phyloP scores from a whole-genome alignment of 768 basidiomycete genomes.

The Tylopilus sp. region DNA sequence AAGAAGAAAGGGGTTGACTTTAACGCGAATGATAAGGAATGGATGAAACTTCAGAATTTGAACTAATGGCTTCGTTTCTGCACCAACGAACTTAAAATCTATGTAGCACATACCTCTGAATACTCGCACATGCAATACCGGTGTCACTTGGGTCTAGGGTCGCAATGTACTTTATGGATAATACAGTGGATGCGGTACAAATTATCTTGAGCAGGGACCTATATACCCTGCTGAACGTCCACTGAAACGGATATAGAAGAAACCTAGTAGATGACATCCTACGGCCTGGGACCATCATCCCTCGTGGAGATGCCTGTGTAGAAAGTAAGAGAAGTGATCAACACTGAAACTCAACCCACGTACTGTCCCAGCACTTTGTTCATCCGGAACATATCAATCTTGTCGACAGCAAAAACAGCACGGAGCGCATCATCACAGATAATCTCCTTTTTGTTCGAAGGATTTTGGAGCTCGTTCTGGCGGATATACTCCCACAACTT shows the following conservation, averaged over 20 bases:
- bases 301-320: constrained; percentile 32
- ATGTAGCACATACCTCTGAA: neutral
- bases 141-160: neutral
- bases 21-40: constrained; percentile 79
- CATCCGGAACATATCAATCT: constrained; percentile 93
- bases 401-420: constrained; percentile 76
- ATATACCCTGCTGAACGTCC: neutral
- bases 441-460: constrained; percentile 78
- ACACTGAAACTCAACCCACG: constrained; percentile 17
- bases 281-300: constrained; percentile 9
- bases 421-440: constrained; percentile 71
- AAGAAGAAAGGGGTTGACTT: constrained; percentile 77
- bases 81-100: neutral
- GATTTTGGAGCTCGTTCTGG: constrained; percentile 77
- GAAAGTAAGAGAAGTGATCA: neutral
- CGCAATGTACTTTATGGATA: constrained; percentile 7
- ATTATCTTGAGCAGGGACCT: constrained; percentile 2
- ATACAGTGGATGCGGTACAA: constrained; percentile 11
- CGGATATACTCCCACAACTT: constrained; percentile 90
- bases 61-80: too few species aligned
- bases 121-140: neutral
- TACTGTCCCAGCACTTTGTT: constrained; percentile 85
- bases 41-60: constrained; percentile 79
- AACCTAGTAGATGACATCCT: constrained; percentile 4
- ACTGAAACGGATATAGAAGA: neutral